Base-by-base conservation (phyloP, 2,329 filamentous ascomycete genomes). In the Aspergillus intermedius region DNA sequence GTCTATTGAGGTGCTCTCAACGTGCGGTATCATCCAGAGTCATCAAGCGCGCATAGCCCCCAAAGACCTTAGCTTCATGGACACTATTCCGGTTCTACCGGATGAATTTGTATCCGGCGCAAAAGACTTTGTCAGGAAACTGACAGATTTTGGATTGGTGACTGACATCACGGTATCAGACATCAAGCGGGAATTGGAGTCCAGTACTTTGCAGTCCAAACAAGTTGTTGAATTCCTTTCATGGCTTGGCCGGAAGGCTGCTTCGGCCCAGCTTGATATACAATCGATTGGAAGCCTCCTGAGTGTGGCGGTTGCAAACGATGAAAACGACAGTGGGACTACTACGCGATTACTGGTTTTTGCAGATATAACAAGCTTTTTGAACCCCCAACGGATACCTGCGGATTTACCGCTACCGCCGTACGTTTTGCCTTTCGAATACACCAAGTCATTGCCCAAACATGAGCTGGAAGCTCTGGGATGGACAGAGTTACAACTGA, bases 1-100 rank as follows among this genome's bases (percentile, higher is more conserved):
- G 2, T 85, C 82, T 0, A 89, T 97, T 49, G 91, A 96, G 61
- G 80, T 96, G 5, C 83, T 94, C 55, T 96, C 91, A 1, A 95
- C 86, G 17, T 82, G 85, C 50, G 94, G 94, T 48, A 84, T 98
- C 5, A 76, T 96, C 47, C 82, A 86, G n/a, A 94, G 87, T 32
- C 82, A 87, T 10, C 80, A 87, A 57, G 88, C 96, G 32, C 87
- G 93, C 30, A 79, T 95, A 57, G 87, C 65, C 72, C 86, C 64
- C 65, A 87, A 74, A 75, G 81, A 84, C 39, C 68, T 86, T 37
- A 83, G 78, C 57, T 98, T 98, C 62, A 82, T 97, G 49, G 85
- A 91, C 49, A 87, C 87, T 30, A 93, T 98, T 53, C 90, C 93
- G 0, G 83, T 94, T 35, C 76, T 97, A 3, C 87, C 91, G 1